Evolutionary conservation across 1,284 basidiomycete genomes (phyloP).

Genomic region (Prillingera fragicola): DNA sequence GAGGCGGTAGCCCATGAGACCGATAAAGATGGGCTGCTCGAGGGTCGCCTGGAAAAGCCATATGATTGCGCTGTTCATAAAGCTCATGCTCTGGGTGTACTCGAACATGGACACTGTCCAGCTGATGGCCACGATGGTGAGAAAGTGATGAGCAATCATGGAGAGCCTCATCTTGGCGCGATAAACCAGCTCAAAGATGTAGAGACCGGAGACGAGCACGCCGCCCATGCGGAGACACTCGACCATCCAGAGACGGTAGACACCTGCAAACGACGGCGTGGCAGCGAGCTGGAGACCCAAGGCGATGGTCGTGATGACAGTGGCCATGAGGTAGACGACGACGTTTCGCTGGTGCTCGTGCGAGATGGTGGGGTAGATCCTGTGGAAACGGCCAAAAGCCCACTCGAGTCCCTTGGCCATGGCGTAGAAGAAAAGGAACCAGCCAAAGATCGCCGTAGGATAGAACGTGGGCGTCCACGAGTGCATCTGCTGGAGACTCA

Average conservation of each 20-base stretch:
- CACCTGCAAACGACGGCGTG: slow-evolving; percentile 12
- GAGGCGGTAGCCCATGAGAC: slow-evolving; percentile 26
- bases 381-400: slow-evolving; percentile 4
- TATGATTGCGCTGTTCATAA: slow-evolving; percentile 17
- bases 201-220: slow-evolving; percentile 19
- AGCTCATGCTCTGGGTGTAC: slow-evolving; percentile 18
- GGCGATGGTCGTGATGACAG: slow-evolving; percentile 25
- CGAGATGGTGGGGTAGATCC: slow-evolving; percentile 5
- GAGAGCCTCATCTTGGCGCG: slow-evolving; percentile 22
- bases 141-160: slow-evolving; percentile 26
- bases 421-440: slow-evolving; percentile 23
- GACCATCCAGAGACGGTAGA: slow-evolving; percentile 17
- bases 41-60: slow-evolving; percentile 35
- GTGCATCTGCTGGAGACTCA: slow-evolving; percentile 17
- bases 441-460: slow-evolving; percentile 20
- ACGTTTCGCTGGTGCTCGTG: slow-evolving; percentile 26
- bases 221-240: slow-evolving; percentile 18
- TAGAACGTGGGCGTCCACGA: slow-evolving; percentile 30
- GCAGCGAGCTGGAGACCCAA: slow-evolving; percentile 25
- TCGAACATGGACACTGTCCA: slow-evolving; percentile 21
- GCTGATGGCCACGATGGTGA: slow-evolving; percentile 27
- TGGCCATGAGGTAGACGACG: slow-evolving; percentile 26
- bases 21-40: slow-evolving; percentile 30
- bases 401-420: slow-evolving; percentile 14
- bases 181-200: slow-evolving; percentile 29